phyloP scores from a whole-genome alignment of 768 basidiomycete genomes.

The Calvatia gigantea region DNA sequence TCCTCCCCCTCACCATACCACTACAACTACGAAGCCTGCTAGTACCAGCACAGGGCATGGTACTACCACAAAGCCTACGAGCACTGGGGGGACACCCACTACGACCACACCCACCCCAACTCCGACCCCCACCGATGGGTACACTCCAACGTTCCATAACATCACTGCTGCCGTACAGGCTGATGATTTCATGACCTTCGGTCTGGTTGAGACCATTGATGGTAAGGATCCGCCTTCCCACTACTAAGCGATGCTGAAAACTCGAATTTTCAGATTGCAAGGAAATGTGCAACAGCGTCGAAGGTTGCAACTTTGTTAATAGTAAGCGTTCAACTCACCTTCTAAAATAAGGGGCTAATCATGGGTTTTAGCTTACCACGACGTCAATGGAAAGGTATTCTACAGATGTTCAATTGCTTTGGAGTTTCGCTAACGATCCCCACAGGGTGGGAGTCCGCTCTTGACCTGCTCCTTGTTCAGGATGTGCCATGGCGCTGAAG shows the following conservation, averaged over 20 bases:
- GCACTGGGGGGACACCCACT: no score
- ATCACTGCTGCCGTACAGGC: conserved; percentile 42
- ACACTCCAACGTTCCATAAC: conserved; percentile 36
- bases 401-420: not conserved
- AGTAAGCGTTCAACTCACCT: conserved; percentile 19
- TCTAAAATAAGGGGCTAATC: not conserved
- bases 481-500: conserved; percentile 32
- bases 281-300: conserved; percentile 27
- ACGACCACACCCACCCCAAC: conserved; percentile 16
- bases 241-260: not conserved
- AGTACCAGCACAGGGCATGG: conserved; percentile 5
- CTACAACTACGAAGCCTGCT: conserved; percentile 13
- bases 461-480: conserved; percentile 42
- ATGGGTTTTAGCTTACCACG: conserved; percentile 26
- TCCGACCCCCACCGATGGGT: conserved; percentile 28
- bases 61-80: conserved; percentile 10
- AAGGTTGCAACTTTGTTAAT: conserved; percentile 29
- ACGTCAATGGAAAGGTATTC: conserved; percentile 33
- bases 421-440: not conserved
- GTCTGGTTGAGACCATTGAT: conserved; percentile 40
- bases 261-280: conserved; percentile 27
- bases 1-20: conserved; percentile 18
- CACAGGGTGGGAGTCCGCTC: conserved; percentile 37
- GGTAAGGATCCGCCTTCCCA: conserved; percentile 22
- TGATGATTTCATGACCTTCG: conserved; percentile 37